A percentile compares a stretch with the other conserved stretches of the same genome.
These are phyloP conservation scores for Euphrasia confusa DNA, from an alignment of 257 asterid genomes.

Conservation along the genomic window DNA sequence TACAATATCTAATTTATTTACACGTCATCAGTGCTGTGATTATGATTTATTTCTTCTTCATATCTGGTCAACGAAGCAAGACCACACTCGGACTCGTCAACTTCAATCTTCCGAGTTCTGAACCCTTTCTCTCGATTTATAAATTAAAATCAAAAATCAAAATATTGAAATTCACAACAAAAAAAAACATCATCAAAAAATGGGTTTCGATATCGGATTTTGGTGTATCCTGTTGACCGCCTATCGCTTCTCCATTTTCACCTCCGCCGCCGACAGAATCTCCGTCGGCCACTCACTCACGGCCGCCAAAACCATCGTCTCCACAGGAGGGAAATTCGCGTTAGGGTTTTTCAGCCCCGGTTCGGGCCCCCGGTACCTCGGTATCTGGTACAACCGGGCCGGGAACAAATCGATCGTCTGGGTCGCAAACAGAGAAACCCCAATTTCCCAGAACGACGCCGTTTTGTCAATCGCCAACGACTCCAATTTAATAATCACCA, in stretches of 20 bases:
- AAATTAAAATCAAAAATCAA: no score
- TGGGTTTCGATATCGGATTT: conserved; percentile 26
- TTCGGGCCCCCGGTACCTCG: conserved; percentile 48
- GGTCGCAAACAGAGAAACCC: conserved; percentile 71
- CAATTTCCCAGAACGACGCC: conserved; percentile 47
- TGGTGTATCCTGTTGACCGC: conserved; percentile 21
- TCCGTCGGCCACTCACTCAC: conserved; percentile 24
- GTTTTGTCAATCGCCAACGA: conserved; percentile 26
- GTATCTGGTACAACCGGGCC: conserved; percentile 51
- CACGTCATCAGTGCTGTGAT: neutral
- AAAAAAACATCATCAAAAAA: conserved; percentile 8
- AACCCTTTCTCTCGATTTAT: conserved; percentile 3
- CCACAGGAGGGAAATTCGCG: conserved; percentile 36
- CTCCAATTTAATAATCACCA: conserved; percentile 41
- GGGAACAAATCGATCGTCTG: conserved; percentile 43
- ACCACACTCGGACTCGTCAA: conserved; percentile 22
- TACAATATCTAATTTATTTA: no score
- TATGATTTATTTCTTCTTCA: no score
- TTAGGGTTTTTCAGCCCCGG: conserved; percentile 68
- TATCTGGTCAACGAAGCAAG: conserved; percentile 37
- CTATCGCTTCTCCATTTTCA: conserved; percentile 22
- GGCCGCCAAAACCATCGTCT: conserved; percentile 52
- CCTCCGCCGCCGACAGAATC: conserved; percentile 32
- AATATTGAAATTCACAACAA: neutral
- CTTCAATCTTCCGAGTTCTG: conserved; percentile 26